Percentiles rank a stretch among this genome's conserved stretches.
Evolutionary conservation across 495 filamentous ascomycete species (phyloP).

Genomic region (Penicillium riverlandense): DNA sequence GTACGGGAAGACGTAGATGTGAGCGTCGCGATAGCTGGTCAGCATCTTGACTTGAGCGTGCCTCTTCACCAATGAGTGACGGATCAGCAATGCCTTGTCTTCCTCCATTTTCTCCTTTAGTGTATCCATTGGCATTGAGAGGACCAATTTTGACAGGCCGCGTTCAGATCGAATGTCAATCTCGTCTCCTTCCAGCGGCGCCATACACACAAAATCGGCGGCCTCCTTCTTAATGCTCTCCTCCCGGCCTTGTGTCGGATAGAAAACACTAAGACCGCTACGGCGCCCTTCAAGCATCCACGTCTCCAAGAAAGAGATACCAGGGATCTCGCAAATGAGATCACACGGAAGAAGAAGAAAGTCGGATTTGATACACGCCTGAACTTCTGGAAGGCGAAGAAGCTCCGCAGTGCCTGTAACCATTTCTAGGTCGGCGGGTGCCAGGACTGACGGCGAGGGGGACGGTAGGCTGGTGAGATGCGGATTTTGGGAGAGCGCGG

Average conservation of each 20-base stretch:
- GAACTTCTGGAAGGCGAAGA: conserved; percentile 71
- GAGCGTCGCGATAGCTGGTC: conserved; percentile 76
- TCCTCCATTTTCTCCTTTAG: conserved; percentile 71
- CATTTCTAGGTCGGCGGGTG: conserved; percentile 62
- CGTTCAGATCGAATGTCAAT: conserved; percentile 41
- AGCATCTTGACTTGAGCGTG: conserved; percentile 70
- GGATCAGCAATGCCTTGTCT: conserved; percentile 60
- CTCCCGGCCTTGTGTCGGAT: conserved; percentile 67
- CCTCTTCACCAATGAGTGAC: conserved; percentile 62
- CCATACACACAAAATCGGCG: conserved; percentile 78
- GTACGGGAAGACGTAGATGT: conserved; percentile 86
- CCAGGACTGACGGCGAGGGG: conserved; percentile 66
- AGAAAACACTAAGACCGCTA: conserved; percentile 82
- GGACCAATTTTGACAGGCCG: conserved; percentile 59
- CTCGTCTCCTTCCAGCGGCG: conserved; percentile 49
- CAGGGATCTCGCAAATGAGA: conserved; percentile 82
- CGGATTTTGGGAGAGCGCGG: conserved; percentile 78
- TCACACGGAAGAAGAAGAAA: conserved; percentile 92
- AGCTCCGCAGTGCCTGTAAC: conserved; percentile 85
- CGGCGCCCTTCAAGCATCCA: conserved; percentile 70
- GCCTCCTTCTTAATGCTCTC: conserved; percentile 78
- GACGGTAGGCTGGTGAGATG: conserved; percentile 74
- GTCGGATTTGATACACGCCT: conserved; percentile 65
- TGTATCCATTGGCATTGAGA: conserved; percentile 74
- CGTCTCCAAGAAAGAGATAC: conserved; percentile 71